Evolutionary conservation across 2,329 filamentous ascomycete species (phyloP).

Genomic region (Penicillium frequentans): DNA sequence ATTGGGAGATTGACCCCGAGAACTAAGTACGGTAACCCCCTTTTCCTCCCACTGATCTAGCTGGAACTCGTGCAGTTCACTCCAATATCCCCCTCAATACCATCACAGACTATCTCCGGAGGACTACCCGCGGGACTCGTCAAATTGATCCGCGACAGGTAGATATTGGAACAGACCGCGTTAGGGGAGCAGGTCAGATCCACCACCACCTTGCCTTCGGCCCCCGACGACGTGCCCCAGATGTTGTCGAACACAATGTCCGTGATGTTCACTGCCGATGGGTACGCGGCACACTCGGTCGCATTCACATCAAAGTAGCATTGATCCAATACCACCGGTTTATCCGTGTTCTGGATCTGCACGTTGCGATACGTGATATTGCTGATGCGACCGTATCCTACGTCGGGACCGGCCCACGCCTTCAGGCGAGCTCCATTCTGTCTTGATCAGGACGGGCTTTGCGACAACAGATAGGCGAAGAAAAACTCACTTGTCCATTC

Average conservation of each 20-base stretch:
- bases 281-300: conserved; percentile 54
- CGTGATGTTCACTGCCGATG: conserved; percentile 59
- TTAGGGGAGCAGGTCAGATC: conserved; percentile 58
- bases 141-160: conserved; percentile 56
- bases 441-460: neutral
- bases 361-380: conserved; percentile 65
- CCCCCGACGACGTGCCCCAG: conserved; percentile 57
- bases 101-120: conserved; percentile 54
- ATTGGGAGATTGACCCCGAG: neutral
- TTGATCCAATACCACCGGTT: conserved; percentile 59
- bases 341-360: conserved; percentile 59
- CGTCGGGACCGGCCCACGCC: conserved; percentile 59
- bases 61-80: conserved; percentile 31
- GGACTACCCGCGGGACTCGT: conserved; percentile 50
- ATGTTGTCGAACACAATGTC: conserved; percentile 62
- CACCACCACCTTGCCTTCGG: conserved; percentile 56
- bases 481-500: conserved; percentile 42
- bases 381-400: conserved; percentile 61
- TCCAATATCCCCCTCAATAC: conserved; percentile 43
- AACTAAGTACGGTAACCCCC: neutral
- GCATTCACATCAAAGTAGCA: conserved; percentile 62
- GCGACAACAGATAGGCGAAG: no score
- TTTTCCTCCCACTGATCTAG: neutral
- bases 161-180: conserved; percentile 58
- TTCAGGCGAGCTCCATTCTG: conserved; percentile 59